A percentile compares a stretch with the other conserved stretches of the same genome.
Evolutionary conservation across 495 filamentous ascomycete genomes (phyloP).

Genomic region (Aspergillus nanangensis): DNA sequence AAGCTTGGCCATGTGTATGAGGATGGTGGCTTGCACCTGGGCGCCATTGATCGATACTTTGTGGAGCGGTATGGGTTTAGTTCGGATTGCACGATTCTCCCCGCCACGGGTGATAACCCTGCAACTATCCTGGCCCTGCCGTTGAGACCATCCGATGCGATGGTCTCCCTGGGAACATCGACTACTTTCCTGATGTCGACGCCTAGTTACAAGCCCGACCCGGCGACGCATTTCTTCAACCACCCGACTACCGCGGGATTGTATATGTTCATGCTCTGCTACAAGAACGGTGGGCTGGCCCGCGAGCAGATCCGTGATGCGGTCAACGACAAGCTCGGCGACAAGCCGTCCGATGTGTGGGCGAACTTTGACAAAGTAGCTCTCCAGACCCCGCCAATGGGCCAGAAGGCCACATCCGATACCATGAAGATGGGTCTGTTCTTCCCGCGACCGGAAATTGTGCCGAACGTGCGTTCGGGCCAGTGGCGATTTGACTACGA

Average conservation of each 20-base stretch:
- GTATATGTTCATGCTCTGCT: constrained; percentile 99
- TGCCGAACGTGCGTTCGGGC: constrained; percentile 79
- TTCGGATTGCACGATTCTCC: constrained; percentile 65
- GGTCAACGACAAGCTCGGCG: constrained; percentile 43
- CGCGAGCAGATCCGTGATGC: constrained; percentile 83
- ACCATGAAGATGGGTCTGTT: constrained; percentile 80
- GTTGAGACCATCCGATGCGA: constrained; percentile 79
- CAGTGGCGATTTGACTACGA: constrained; percentile 78
- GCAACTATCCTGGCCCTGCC: constrained; percentile 90
- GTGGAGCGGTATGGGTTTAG: constrained; percentile 72
- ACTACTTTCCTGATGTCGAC: constrained; percentile 98
- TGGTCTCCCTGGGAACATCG: constrained; percentile 89
- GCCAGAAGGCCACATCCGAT: constrained; percentile 47
- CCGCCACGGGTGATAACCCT: constrained; percentile 95
- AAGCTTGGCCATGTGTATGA: constrained; percentile 78
- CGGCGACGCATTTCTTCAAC: constrained; percentile 85
- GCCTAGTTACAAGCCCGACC: constrained; percentile 80
- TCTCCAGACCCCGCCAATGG: constrained; percentile 60
- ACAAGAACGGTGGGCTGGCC: constrained; percentile 94
- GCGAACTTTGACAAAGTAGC: constrained; percentile 68
- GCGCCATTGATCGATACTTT: constrained; percentile 71
- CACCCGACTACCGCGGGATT: constrained; percentile 76
- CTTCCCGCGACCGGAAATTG: constrained; percentile 93
- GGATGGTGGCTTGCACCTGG: constrained; percentile 77
- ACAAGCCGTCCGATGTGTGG: constrained; percentile 55